Evolutionary conservation across 2,329 filamentous ascomycete species (phyloP).

Genomic region (Mycosphaerella sp.): DNA sequence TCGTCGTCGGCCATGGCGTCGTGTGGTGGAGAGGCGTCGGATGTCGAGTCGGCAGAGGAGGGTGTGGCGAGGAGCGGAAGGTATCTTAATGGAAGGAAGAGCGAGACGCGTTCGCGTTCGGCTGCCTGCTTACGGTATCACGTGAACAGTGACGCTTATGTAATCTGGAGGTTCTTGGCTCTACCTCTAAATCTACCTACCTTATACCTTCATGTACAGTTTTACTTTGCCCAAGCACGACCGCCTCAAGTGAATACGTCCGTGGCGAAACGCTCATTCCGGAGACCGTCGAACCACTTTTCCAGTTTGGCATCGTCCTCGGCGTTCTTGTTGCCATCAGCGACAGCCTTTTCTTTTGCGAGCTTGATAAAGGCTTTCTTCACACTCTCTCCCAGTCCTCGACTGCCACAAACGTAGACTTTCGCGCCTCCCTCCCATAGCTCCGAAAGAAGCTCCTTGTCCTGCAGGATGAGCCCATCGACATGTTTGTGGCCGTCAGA

Average conservation of each 20-base stretch:
- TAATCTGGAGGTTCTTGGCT: too few species aligned
- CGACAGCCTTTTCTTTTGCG: constrained; percentile 34
- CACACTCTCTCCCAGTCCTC: constrained; percentile 42
- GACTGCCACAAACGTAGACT: constrained; percentile 60
- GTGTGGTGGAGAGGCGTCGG: too few species aligned
- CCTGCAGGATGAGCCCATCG: constrained; percentile 47
- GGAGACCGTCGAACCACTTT: constrained; percentile 26
- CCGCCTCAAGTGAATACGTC: constrained; percentile 22
- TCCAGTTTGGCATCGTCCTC: constrained; percentile 35
- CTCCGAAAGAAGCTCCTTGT: constrained; percentile 41
- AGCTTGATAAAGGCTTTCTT: constrained; percentile 38
- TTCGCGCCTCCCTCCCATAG: constrained; percentile 49
- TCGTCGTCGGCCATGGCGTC: constrained; percentile 17
- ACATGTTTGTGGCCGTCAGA: constrained; percentile 50
- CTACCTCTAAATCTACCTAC: background rate
- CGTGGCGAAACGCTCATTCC: constrained; percentile 26
- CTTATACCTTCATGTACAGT: background rate
- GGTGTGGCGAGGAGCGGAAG: background rate
- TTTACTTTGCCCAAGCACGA: background rate
- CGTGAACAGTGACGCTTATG: too few species aligned
- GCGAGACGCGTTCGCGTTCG: too few species aligned
- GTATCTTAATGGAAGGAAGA: too few species aligned
- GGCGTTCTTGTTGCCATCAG: constrained; percentile 30
- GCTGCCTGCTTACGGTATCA: too few species aligned
- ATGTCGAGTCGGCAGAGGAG: background rate